Percentiles rank a stretch among this genome's conserved stretches.
phyloP scores from a whole-genome alignment of 169 alveolate genomes.

The Plasmodium inui region DNA sequence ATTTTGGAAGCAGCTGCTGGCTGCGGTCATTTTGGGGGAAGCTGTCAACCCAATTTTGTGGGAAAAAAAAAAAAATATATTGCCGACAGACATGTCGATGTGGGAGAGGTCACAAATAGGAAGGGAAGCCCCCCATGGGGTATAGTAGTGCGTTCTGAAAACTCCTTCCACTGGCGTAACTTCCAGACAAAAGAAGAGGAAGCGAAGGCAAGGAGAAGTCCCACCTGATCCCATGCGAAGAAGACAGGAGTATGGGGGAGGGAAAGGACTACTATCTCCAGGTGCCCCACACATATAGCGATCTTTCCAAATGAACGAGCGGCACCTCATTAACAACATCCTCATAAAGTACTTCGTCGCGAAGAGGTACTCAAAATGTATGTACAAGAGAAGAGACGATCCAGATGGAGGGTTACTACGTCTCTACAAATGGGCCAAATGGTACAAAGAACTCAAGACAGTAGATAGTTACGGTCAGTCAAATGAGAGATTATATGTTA shows the following conservation, averaged over 20 bases:
- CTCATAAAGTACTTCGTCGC: background rate
- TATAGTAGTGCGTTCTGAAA: background rate
- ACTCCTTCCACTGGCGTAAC: background rate
- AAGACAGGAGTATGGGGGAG: background rate
- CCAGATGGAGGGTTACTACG: background rate
- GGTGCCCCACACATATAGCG: background rate
- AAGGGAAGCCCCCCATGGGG: background rate
- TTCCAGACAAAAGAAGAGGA: background rate
- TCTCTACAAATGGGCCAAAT: conserved; percentile 8
- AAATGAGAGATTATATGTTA: background rate
- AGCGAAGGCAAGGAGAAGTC: background rate
- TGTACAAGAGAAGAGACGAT: conserved; percentile 5
- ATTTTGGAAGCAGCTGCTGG: background rate
- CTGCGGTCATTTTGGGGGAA: too few species aligned
- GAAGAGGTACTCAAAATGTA: conserved; percentile 24
- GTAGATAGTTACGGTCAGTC: background rate
- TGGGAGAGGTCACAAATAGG: background rate
- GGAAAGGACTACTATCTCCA: background rate
- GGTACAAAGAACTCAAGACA: background rate
- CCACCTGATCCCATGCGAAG: background rate
- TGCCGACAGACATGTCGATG: background rate
- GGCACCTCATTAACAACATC: conserved; percentile 28
- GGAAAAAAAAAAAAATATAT: too few species aligned
- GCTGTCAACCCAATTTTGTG: background rate
- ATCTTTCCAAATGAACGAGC: conserved; percentile 45